A percentile compares a stretch with the other conserved stretches of the same genome.
phyloP scores from a whole-genome alignment of 176 grass and related monocot genomes.

The Paspalum vaginatum region DNA sequence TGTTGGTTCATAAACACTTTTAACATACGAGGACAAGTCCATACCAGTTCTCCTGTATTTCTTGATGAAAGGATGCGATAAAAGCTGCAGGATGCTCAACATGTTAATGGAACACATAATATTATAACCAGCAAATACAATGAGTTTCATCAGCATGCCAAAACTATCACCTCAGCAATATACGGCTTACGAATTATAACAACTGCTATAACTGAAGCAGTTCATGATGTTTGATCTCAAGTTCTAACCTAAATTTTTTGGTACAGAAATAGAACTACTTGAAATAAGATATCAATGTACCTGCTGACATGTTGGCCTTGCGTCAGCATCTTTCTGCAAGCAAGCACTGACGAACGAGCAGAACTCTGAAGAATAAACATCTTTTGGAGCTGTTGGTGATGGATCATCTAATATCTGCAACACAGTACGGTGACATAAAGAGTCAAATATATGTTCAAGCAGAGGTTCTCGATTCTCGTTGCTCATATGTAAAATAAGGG shows the following conservation, averaged over 20 bases:
- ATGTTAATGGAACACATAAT: not conserved
- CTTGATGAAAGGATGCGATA: slow-evolving; percentile 88
- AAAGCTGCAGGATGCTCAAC: slow-evolving; percentile 58
- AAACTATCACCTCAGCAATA: not conserved
- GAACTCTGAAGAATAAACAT: slow-evolving; percentile 75
- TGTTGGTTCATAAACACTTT: slow-evolving; percentile 74
- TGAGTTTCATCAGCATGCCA: not conserved
- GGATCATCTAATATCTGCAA: slow-evolving; percentile 87
- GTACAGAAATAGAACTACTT: not conserved
- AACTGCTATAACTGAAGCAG: slow-evolving; percentile 23
- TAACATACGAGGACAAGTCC: slow-evolving; percentile 72
- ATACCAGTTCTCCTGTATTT: slow-evolving; percentile 58
- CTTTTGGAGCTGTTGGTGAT: slow-evolving; percentile 75
- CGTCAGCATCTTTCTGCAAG: slow-evolving; percentile 83
- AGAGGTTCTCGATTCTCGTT: no score
- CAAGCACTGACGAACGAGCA: slow-evolving; percentile 89
- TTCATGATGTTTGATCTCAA: not conserved
- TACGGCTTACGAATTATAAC: not conserved
- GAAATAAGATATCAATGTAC: slow-evolving; percentile 31
- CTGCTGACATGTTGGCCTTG: slow-evolving; percentile 76
- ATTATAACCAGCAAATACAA: not conserved
- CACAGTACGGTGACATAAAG: slow-evolving; percentile 4
- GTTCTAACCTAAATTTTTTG: slow-evolving; percentile 10
- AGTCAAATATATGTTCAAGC: slow-evolving; percentile 7
- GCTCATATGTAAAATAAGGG: no score